Evolutionary conservation across 768 basidiomycete species (phyloP), one percentile per base, ranked within the genome.

Genomic region (Lentinus tigrinus): DNA sequence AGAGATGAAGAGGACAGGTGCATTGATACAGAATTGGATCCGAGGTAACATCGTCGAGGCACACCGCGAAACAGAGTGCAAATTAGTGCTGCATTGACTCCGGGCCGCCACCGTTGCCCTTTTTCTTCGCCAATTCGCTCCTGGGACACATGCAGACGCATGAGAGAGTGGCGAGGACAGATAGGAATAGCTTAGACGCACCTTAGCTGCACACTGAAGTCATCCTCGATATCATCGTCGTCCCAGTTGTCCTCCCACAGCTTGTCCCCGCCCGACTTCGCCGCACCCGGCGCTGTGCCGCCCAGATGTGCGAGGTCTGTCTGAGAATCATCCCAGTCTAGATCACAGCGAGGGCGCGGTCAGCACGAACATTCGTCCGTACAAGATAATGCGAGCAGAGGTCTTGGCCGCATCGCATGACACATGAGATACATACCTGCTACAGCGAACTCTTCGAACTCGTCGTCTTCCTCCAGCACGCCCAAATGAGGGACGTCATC

Each of bases 171-270:
- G 36, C n/a, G 3, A 31, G n/a, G 23, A 37, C 31, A 11, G 2
- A 40, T 5, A 16, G n/a, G 10, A 27, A 14, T 39, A 3, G 3
- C 17, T n/a, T 9, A 26, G 11, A 77, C 90, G 65, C 70, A 95
- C 97, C 97, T 85, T 65, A 99, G 77, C 74, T 97, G 94, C 52
- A 91, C 87, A 66, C 93, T 95, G 70, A 99, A 99, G 64, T 97
- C 94, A 66, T 98, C 95, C 71, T 96, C 96, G 60, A 97, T 87
- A 74, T 98, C 96, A 75, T 99, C 97, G 66, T 99, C 97, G 68
- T 99, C 97, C 97, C 97, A 99, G 71, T 98, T 98, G 66, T 98
- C 97, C 78, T 99, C 97, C 97, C 97, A 99, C 11, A 99, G 77
- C 68, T 94, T 92, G 73, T 97, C 88, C 17, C 91, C 90, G 40